Conservation (phyloP, 2,329 filamentous ascomycete species). For the Phyllachora maydis region DNA sequence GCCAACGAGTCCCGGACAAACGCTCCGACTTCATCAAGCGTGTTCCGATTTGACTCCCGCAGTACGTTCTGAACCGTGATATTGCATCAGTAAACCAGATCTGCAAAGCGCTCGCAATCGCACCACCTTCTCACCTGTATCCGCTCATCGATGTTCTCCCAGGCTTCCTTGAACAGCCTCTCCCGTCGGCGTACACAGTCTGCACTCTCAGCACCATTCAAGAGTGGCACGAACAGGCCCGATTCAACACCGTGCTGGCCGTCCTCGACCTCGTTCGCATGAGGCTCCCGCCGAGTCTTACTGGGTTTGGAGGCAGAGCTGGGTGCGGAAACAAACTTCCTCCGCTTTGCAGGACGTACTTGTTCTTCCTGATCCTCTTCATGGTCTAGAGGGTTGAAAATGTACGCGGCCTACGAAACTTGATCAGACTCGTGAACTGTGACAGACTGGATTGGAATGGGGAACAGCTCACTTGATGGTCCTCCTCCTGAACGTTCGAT, state of each 20-base stretch:
- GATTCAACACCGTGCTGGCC: conserved; percentile 2
- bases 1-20: conserved; percentile 24
- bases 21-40: conserved; percentile 31
- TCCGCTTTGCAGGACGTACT: conserved; percentile 23
- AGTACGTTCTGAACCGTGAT: conserved; percentile 24
- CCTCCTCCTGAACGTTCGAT: conserved; percentile 20
- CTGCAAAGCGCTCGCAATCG: too few relatives aligned
- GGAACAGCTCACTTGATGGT: conserved; percentile 17
- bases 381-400: conserved; percentile 32
- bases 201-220: conserved; percentile 30
- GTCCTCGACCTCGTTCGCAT: conserved; percentile 1
- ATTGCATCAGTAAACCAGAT: not conserved
- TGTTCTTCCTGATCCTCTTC: conserved; percentile 30
- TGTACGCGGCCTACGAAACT: conserved; percentile 42
- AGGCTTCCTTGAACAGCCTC: conserved; percentile 37
- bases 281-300: too few relatives aligned
- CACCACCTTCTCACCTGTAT: conserved; percentile 34
- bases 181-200: conserved; percentile 30
- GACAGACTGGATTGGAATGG: not conserved
- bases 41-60: conserved; percentile 37
- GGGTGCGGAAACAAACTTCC: too few relatives aligned
- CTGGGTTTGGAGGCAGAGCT: too few relatives aligned
- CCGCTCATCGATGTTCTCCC: conserved; percentile 40
- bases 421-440: too few relatives aligned
- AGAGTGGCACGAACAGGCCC: conserved; percentile 24